These are phyloP conservation scores for Closterium sp. DNA, from an alignment of 139 green algal genomes.

Conservation along the genomic window DNA sequence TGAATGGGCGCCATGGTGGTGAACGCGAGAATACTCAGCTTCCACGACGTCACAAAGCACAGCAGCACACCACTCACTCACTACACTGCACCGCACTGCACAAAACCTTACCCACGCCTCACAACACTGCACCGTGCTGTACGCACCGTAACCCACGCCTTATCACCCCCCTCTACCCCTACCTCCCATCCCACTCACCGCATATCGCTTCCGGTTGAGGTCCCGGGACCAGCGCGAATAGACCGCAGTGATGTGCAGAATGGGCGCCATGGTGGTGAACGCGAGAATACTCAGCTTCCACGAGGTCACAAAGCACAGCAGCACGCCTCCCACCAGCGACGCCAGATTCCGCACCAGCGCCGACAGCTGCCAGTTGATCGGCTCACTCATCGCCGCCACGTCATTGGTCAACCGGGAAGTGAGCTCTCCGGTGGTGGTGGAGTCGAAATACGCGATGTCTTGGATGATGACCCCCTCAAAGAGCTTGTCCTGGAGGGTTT, in stretches of 20 bases:
- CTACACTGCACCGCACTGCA: no score
- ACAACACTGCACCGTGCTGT: no score
- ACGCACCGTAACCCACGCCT: no score
- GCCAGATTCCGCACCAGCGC: slow-evolving; percentile 37
- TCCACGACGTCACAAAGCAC: no score
- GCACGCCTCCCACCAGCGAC: slow-evolving; percentile 49
- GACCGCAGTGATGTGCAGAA: slow-evolving; percentile 54
- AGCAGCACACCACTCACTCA: no score
- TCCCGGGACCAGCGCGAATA: slow-evolving; percentile 54
- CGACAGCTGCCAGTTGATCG: slow-evolving; percentile 46
- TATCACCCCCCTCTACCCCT: no score
- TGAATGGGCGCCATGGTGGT: slow-evolving; percentile 59
- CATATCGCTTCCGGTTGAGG: slow-evolving; percentile 55
- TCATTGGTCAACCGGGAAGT: slow-evolving; percentile 51
- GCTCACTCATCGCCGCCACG: slow-evolving; percentile 48
- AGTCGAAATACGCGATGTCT: slow-evolving; percentile 56
- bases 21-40: slow-evolving; percentile 60
- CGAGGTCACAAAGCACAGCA: slow-evolving; percentile 55
- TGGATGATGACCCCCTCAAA: slow-evolving; percentile 48
- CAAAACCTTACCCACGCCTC: no score
- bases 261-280: slow-evolving; percentile 60
- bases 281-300: slow-evolving; percentile 61
- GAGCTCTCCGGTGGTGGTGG: slow-evolving; percentile 48
- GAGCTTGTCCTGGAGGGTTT: slow-evolving; percentile 44
- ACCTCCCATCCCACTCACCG: background rate